phyloP scores from a whole-genome alignment of 768 basidiomycete species.

The Cystobasidium ongulense region DNA sequence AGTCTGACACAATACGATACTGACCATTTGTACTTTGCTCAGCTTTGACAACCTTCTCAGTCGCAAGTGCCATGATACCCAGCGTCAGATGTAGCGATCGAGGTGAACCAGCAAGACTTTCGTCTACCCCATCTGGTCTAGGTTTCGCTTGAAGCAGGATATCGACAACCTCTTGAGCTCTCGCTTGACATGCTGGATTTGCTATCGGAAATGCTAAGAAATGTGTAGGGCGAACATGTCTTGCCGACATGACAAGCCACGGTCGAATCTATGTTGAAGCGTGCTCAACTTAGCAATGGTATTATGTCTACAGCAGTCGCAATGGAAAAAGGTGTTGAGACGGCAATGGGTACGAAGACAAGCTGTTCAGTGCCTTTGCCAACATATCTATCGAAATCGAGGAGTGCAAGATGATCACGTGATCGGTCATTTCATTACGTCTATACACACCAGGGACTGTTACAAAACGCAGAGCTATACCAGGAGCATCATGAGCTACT shows the following conservation, averaged over 20 bases:
- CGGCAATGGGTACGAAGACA: too few species aligned
- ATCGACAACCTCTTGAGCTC: not conserved
- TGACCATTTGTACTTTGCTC: not conserved
- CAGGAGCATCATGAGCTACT: too few species aligned
- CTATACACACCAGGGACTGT: too few species aligned
- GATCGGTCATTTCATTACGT: too few species aligned
- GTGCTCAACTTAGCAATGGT: too few species aligned
- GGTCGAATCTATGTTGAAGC: too few species aligned
- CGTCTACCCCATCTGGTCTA: constrained; percentile 10
- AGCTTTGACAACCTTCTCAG: not conserved
- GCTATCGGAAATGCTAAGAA: constrained; percentile 9
- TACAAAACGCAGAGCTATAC: too few species aligned
- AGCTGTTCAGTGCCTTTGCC: too few species aligned
- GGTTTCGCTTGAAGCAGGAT: not conserved
- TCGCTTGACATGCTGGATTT: not conserved
- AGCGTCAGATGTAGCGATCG: constrained; percentile 2
- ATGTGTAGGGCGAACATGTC: not conserved
- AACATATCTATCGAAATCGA: too few species aligned
- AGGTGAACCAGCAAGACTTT: not conserved
- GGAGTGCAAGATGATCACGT: too few species aligned
- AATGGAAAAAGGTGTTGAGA: too few species aligned
- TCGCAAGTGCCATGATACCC: constrained; percentile 4
- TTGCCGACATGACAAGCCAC: not conserved
- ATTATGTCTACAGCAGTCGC: too few species aligned
- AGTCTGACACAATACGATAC: not conserved